A percentile compares a stretch with the other conserved stretches of the same genome.
Conservation (phyloP, 2,329 filamentous ascomycete genomes). For the Sarocladium kiliense region DNA sequence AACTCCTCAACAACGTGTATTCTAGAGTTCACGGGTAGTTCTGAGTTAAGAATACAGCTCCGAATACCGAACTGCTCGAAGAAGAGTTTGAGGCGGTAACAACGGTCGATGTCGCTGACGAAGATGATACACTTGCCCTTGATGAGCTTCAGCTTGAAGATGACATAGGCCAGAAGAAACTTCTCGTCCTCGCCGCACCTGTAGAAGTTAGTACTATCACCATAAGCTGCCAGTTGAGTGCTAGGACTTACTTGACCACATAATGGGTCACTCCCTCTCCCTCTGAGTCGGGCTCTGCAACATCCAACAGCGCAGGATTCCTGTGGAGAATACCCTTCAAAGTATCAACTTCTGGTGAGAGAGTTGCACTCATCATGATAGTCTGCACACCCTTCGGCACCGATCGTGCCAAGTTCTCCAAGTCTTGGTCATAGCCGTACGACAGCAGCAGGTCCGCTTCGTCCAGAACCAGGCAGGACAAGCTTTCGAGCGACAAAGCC, state of each 20-base stretch:
- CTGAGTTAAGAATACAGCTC: conserved; percentile 89
- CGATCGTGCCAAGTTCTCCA: conserved; percentile 70
- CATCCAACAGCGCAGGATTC: conserved; percentile 66
- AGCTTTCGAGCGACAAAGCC: conserved; percentile 62
- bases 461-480: conserved; percentile 81
- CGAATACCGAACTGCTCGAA: conserved; percentile 96
- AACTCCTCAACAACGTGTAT: conserved; percentile 97
- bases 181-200: conserved; percentile 96
- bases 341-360: conserved; percentile 81
- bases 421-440: conserved; percentile 89
- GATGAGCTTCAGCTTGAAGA: conserved; percentile 90
- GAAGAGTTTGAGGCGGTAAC: conserved; percentile 89
- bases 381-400: conserved; percentile 85
- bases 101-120: conserved; percentile 79
- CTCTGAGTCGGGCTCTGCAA: conserved; percentile 77
- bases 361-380: conserved; percentile 87
- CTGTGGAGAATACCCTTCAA: conserved; percentile 82
- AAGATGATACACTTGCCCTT: conserved; percentile 77
- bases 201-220: conserved; percentile 13
- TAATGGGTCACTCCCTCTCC: conserved; percentile 79
- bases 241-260: conserved; percentile 61
- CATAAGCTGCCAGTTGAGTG: neutral
- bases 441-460: conserved; percentile 91
- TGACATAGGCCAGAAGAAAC: conserved; percentile 85
- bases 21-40: conserved; percentile 86